These are phyloP conservation scores for Pterocarpus macrocarpus DNA, from an alignment of 306 rosid genomes.

Conservation along the genomic window DNA sequence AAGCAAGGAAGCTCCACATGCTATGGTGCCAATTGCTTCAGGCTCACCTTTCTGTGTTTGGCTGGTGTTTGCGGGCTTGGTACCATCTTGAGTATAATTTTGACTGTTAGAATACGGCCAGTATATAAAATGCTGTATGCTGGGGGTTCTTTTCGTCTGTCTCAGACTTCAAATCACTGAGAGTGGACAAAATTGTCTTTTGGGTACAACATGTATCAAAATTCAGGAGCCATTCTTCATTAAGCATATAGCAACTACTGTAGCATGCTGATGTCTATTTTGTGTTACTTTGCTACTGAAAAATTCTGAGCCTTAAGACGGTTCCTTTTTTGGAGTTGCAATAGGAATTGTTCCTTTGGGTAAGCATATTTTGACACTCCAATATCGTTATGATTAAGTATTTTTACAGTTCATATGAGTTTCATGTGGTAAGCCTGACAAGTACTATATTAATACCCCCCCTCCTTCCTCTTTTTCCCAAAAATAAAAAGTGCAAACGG, in stretches of 20 bases:
- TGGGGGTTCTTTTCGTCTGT: slow-evolving; percentile 66
- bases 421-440: neutral
- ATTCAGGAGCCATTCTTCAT: slow-evolving; percentile 23
- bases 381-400: too few species aligned
- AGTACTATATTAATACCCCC: neutral
- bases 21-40: slow-evolving; percentile 76
- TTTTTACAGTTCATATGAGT: too few species aligned
- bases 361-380: too few species aligned
- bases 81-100: slow-evolving; percentile 67
- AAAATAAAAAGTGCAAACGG: too few species aligned
- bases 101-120: slow-evolving; percentile 74
- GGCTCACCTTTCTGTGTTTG: slow-evolving; percentile 76
- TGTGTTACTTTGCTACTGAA: slow-evolving; percentile 29
- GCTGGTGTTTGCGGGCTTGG: slow-evolving; percentile 75
- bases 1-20: slow-evolving; percentile 79
- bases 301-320: neutral
- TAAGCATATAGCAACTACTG: neutral
- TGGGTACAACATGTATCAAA: slow-evolving; percentile 34
- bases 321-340: too few species aligned
- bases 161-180: slow-evolving; percentile 46
- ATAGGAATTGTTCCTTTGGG: too few species aligned
- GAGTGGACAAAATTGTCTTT: neutral
- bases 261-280: slow-evolving; percentile 28
- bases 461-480: too few species aligned
- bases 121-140: slow-evolving; percentile 82